These are phyloP conservation scores for Heimioporus sp. DNA, from an alignment of 768 basidiomycete species.

Conservation along the genomic window DNA sequence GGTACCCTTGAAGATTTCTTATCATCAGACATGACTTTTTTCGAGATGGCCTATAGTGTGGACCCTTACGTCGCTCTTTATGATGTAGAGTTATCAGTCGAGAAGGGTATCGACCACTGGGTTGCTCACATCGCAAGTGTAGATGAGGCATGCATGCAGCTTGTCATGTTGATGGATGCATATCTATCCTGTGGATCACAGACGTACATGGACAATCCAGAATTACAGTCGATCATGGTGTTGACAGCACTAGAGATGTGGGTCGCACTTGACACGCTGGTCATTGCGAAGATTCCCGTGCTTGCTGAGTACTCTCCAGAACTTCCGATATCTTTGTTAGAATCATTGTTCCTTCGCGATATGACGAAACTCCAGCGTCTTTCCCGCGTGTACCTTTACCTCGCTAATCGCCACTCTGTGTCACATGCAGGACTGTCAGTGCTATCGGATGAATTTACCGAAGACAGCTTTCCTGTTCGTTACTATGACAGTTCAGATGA, in stretches of 20 bases:
- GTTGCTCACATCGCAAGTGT: constrained; percentile 7
- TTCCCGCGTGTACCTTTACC: constrained; percentile 25
- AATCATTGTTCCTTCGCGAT: constrained; percentile 24
- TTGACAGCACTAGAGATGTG: constrained; percentile 32
- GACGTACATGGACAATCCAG: constrained; percentile 25
- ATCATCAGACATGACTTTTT: too few relatives aligned
- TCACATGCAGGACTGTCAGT: constrained; percentile 25
- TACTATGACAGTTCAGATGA: constrained; percentile 20
- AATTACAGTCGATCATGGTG: constrained; percentile 39
- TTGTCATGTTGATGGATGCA: constrained; percentile 16
- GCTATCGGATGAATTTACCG: constrained; percentile 22
- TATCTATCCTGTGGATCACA: constrained; percentile 14
- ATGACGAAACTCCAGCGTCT: constrained; percentile 27
- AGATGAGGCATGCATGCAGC: constrained; percentile 1
- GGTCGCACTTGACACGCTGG: constrained; percentile 28
- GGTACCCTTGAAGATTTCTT: too few relatives aligned
- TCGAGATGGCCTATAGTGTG: too few relatives aligned
- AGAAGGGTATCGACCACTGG: constrained; percentile 32
- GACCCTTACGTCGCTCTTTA: constrained; percentile 18
- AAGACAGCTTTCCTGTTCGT: constrained; percentile 1
- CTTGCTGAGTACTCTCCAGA: constrained; percentile 29
- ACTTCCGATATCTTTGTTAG: constrained; percentile 17
- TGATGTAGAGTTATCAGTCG: constrained; percentile 36
- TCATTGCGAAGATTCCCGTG: constrained; percentile 16
- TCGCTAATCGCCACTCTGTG: constrained; percentile 24